phyloP scores from a whole-genome alignment of 306 rosid species.

The Ormosia emarginata region DNA sequence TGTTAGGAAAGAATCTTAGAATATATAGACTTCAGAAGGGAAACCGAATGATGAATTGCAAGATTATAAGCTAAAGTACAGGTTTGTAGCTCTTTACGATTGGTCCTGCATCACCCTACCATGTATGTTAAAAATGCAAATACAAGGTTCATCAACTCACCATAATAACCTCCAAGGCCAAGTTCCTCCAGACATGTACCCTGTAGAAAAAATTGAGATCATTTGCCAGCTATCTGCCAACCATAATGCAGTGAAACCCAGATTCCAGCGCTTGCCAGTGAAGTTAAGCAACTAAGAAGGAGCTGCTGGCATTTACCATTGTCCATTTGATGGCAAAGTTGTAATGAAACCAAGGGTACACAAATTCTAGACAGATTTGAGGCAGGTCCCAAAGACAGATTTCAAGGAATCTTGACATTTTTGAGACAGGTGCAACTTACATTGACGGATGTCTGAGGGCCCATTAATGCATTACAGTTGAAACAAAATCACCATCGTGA shows the following conservation, averaged over 20 bases:
- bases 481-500: not conserved
- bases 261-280: constrained; percentile 1
- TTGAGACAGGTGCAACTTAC: not conserved
- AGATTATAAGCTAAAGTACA: not conserved
- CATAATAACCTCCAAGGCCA: constrained; percentile 3
- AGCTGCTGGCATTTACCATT: not conserved
- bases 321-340: constrained; percentile 9
- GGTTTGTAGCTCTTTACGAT: not conserved
- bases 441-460: constrained; percentile 2
- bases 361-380: constrained; percentile 1
- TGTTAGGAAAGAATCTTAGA: not conserved
- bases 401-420: not conserved
- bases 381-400: not conserved
- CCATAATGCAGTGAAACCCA: not conserved
- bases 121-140: not conserved
- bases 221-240: constrained; percentile 5
- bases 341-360: not conserved
- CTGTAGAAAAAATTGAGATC: not conserved
- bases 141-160: constrained; percentile 19
- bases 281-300: constrained; percentile 17
- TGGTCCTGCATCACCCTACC: not conserved
- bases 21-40: not conserved
- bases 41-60: not conserved
- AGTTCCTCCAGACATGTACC: not conserved
- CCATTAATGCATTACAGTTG: constrained; percentile 16